Evolutionary conservation across 2,329 filamentous ascomycete genomes (phyloP), one percentile per base, ranked within the genome.

Genomic region (Trichoderma sp.): DNA sequence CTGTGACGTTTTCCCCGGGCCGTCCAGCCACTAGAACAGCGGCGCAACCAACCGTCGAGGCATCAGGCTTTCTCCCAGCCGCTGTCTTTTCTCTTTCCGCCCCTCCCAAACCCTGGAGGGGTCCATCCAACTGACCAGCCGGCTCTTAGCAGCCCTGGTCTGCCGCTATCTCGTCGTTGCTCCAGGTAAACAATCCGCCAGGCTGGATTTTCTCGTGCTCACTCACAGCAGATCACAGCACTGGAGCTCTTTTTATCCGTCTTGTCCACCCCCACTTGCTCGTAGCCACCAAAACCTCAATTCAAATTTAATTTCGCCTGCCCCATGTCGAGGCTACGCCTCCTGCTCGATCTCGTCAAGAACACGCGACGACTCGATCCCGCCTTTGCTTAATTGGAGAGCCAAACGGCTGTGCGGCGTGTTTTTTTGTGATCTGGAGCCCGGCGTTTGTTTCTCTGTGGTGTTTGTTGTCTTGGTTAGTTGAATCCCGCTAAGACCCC

Each of bases 371-470:
- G 53, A 64, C 36, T 60, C 69, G 51, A 15, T 32, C 24, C 18
- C 32, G 36, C 32, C 34, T 60, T 65, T 64, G 60, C 53, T 14
- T 60, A 34, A 43, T 36, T 60, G 34, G 47, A 58, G 61, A 56
- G 61, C 43, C 12, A 14, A 57, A 64, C 47, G 60, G 47, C 47
- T 30, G 43, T 65, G 53, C 36, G 63, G 69, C 69, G 61, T 34
- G 64, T 43, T 34, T 47, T 51, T 65, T 47, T 43, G 15, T 57
- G 6, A 65, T 73, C 70, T 70, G 74, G 75, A 78, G 77, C 77
- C 75, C 75, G 75, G 77, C 75, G 76, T 78, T 78, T 76, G 76
- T 74, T 76, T 75, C 74, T 58, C 61, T 58, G 61, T 32, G 61
- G 60, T 67, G 62, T 68, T 71, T 67, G 56, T 57, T 63, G 39